phyloP scores from a whole-genome alignment of 1,284 basidiomycete species.

The Rhizopogon hawkerae region DNA sequence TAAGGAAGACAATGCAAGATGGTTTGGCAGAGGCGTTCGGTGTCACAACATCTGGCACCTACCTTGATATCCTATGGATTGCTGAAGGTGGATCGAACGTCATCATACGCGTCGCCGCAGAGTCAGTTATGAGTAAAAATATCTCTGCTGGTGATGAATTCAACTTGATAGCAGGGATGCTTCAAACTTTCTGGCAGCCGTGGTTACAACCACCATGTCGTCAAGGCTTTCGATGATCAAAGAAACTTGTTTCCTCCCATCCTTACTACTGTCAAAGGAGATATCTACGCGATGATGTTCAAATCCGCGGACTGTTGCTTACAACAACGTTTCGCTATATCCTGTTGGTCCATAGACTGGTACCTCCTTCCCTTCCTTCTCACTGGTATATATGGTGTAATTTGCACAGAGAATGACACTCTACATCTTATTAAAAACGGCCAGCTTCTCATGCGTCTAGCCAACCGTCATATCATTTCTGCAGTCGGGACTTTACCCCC shows the following conservation, averaged over 20 bases:
- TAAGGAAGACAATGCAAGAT: slow-evolving; percentile 37
- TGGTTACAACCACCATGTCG: slow-evolving; percentile 23
- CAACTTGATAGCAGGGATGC: slow-evolving; percentile 27
- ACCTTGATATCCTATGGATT: slow-evolving; percentile 36
- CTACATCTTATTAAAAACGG: background rate
- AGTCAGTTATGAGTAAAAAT: slow-evolving; percentile 9
- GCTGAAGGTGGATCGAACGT: slow-evolving; percentile 26
- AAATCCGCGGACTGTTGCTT: background rate
- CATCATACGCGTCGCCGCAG: slow-evolving; percentile 29
- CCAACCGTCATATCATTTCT: background rate
- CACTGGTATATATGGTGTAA: background rate
- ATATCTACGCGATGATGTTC: background rate
- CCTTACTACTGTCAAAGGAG: slow-evolving; percentile 21
- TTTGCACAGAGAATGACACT: background rate
- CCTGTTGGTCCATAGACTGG: background rate
- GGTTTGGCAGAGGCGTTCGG: slow-evolving; percentile 37
- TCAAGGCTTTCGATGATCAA: slow-evolving; percentile 29
- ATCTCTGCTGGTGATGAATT: background rate
- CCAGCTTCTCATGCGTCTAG: background rate
- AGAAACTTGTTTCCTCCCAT: slow-evolving; percentile 36
- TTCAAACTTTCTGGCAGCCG: slow-evolving; percentile 32
- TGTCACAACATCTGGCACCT: slow-evolving; percentile 30
- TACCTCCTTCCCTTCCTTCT: background rate
- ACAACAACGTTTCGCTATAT: background rate
- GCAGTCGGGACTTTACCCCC: background rate